Evolutionary conservation across 1,284 basidiomycete genomes (phyloP), one percentile per base, ranked within the genome.

Genomic region (Mycosarcoma maydis): DNA sequence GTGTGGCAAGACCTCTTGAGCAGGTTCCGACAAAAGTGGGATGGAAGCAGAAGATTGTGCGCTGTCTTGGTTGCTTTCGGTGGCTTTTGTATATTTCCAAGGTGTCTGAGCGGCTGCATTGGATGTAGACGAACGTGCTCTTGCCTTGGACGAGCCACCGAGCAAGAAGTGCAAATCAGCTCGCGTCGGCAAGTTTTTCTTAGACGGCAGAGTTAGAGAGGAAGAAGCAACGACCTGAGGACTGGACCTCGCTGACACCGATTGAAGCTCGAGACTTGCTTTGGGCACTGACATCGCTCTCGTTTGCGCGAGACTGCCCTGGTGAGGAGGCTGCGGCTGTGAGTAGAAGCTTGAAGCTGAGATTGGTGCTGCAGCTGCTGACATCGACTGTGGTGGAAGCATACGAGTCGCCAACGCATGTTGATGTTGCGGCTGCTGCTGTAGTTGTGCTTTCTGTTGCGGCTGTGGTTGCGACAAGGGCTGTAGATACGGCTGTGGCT

Each of bases 81-180:
- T n/a, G 8, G 45, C 6, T 20, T 16, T 7, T 4, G 46, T n/a
- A 22, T 26, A 16, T n/a, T 23, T 11, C n/a, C 47, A 27, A 1
- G 45, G 10, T 37, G 19, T 34, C 11, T 33, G 6, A 4, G 22
- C 32, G 10, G 48, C 39, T 9, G 7, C 13, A 6, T 38, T 48
- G 0, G 59, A 43, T 24, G 61, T 40, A 4, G 50, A 20, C 6
- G 54, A 47, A 9, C 36, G 36, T 2, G 40, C 44, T 6, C 45
- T 45, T 34, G 55, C 45, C 17, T 22, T 56, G 0, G 54, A 26
- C 8, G 49, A 44, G 1, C 54, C 54, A 19, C 61, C 61, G 2
- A 65, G 61, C 7, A 65, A 22, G 32, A 65, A 58, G 19, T 65
- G 49, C 6, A 65, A 23, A 42, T 65, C 61, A 9, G 49, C 45